These are phyloP conservation scores for Eruca vesicaria DNA, from an alignment of 441 rosid species.

Conservation along the genomic window DNA sequence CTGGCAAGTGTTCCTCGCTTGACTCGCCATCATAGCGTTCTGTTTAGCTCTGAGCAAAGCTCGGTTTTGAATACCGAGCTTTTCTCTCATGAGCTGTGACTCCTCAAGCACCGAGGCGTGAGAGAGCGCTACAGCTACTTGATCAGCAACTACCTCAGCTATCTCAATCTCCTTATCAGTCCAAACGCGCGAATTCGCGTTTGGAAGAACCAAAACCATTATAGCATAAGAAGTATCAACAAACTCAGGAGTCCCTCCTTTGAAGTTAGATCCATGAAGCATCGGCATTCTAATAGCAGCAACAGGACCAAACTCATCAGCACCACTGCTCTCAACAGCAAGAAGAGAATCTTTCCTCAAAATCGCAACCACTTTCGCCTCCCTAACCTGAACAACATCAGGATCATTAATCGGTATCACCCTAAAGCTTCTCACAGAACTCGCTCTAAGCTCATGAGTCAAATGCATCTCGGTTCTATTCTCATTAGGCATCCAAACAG, in stretches of 20 bases:
- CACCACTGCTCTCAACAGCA: conserved; percentile 52
- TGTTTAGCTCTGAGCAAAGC: conserved; percentile 58
- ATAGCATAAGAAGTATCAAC: conserved; percentile 62
- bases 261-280: conserved; percentile 65
- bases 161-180: conserved; percentile 58
- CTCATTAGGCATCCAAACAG: conserved; percentile 77
- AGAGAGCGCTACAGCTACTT: conserved; percentile 78
- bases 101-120: conserved; percentile 78
- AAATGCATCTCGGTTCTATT: conserved; percentile 54
- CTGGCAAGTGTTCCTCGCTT: conserved; percentile 71
- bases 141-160: conserved; percentile 80
- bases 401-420: conserved; percentile 49
- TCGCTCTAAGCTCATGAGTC: conserved; percentile 53
- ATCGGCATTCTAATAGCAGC: conserved; percentile 74
- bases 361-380: conserved; percentile 50
- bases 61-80: conserved; percentile 57
- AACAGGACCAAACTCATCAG: conserved; percentile 58
- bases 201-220: conserved; percentile 67
- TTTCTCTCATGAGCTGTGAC: conserved; percentile 69
- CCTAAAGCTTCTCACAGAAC: conserved; percentile 37
- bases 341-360: conserved; percentile 52
- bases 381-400: conserved; percentile 53
- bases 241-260: conserved; percentile 68
- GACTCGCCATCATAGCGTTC: conserved; percentile 79
- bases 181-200: conserved; percentile 48